Evolutionary conservation across 331 rosid genomes (phyloP).

Genomic region (Acacia concinna): DNA sequence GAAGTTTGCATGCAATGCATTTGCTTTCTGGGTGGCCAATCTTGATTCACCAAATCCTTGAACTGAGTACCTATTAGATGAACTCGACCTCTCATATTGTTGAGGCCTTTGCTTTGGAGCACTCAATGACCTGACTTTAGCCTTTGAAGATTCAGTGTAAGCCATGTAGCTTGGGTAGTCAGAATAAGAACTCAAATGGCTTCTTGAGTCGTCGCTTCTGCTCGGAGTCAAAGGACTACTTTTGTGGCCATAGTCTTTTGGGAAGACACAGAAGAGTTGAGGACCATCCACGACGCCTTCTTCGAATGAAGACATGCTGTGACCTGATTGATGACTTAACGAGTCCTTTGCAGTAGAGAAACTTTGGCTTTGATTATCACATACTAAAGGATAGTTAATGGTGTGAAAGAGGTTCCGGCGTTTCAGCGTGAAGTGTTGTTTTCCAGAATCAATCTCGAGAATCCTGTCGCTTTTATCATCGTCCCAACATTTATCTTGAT

Average conservation of each 20-base stretch:
- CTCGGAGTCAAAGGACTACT: conserved; percentile 74
- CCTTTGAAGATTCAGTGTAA: conserved; percentile 78
- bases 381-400: conserved; percentile 18
- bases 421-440: conserved; percentile 35
- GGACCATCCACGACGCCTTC: conserved; percentile 65
- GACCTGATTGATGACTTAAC: conserved; percentile 48
- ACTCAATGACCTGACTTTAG: conserved; percentile 73
- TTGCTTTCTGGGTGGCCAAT: conserved; percentile 37
- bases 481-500: conserved; percentile 40
- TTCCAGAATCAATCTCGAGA: conserved; percentile 59
- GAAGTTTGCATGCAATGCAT: conserved; percentile 63
- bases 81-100: conserved; percentile 52
- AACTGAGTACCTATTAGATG: conserved; percentile 54
- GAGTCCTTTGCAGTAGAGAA: conserved; percentile 60
- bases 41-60: conserved; percentile 47
- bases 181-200: conserved; percentile 54
- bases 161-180: conserved; percentile 88
- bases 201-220: conserved; percentile 63
- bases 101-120: conserved; percentile 85
- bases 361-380: conserved; percentile 51
- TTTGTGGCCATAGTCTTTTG: conserved; percentile 47
- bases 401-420: conserved; percentile 55
- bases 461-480: conserved; percentile 58
- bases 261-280: conserved; percentile 53
- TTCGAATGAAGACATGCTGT: conserved; percentile 51